These are phyloP conservation scores for Claviceps pazoutovae DNA, from an alignment of 2,329 filamentous ascomycete genomes.

Conservation along the genomic window DNA sequence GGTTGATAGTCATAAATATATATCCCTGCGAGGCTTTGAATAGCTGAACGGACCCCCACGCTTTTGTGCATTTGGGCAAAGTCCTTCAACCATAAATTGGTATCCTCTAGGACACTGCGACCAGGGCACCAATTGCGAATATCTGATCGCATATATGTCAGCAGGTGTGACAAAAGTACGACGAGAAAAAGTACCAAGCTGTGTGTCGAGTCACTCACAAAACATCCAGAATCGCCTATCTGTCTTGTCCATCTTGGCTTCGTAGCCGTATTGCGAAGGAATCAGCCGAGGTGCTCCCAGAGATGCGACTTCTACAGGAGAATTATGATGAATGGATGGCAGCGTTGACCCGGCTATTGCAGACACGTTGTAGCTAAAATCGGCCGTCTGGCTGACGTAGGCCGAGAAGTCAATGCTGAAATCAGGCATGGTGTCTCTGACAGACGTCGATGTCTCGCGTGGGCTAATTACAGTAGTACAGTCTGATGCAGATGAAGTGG, in stretches of 20 bases:
- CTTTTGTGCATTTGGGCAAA: conserved; percentile 25
- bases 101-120: conserved; percentile 22
- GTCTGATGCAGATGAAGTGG: background rate
- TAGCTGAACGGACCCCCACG: conserved; percentile 21
- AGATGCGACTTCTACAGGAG: conserved; percentile 1
- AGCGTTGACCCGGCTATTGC: background rate
- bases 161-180: background rate
- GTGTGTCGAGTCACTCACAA: conserved; percentile 13
- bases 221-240: conserved; percentile 22
- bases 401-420: background rate
- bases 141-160: conserved; percentile 13
- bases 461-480: background rate
- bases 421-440: background rate
- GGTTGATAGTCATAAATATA: conserved; percentile 28
- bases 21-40: conserved; percentile 26
- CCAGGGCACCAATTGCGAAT: conserved; percentile 27
- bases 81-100: conserved; percentile 26
- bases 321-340: background rate
- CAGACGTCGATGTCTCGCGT: background rate
- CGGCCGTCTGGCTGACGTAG: background rate
- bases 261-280: conserved; percentile 18
- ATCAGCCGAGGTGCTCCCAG: conserved; percentile 6
- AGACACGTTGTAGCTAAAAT: background rate
- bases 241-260: conserved; percentile 20
- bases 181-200: background rate